phyloP scores from a whole-genome alignment of 2,329 filamentous ascomycete species.

The Venturiaceae sp. region DNA sequence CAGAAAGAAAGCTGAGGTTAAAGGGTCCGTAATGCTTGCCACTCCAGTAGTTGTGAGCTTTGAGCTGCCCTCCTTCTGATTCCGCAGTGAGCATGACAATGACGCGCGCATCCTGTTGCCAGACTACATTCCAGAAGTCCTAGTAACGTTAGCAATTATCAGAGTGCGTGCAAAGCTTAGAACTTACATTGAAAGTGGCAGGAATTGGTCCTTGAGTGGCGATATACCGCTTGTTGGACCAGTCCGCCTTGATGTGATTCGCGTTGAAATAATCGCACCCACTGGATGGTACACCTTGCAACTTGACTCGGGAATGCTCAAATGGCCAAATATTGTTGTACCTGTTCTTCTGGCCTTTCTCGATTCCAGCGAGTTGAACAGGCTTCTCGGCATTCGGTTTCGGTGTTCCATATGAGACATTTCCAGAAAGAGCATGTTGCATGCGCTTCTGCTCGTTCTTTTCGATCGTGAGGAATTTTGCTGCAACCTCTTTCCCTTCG shows the following conservation, averaged over 20 bases:
- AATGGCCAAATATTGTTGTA: conserved; percentile 98
- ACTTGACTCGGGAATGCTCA: conserved; percentile 79
- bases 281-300: conserved; percentile 57
- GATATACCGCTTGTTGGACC: conserved; percentile 88
- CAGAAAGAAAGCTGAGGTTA: conserved; percentile 65
- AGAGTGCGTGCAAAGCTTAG: neutral
- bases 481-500: conserved; percentile 69
- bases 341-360: conserved; percentile 89
- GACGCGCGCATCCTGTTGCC: conserved; percentile 92
- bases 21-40: conserved; percentile 68
- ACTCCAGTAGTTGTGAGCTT: conserved; percentile 92
- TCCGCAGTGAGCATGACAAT: conserved; percentile 97
- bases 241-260: conserved; percentile 69
- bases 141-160: conserved; percentile 23
- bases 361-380: conserved; percentile 80
- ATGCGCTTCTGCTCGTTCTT: conserved; percentile 83
- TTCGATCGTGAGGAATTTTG: conserved; percentile 78
- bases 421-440: conserved; percentile 63
- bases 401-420: conserved; percentile 46
- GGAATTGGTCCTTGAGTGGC: conserved; percentile 91
- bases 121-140: conserved; percentile 97
- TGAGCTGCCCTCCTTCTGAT: conserved; percentile 83
- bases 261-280: conserved; percentile 94
- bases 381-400: conserved; percentile 28
- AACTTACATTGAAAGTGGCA: conserved; percentile 74